Evolutionary conservation across 2,329 filamentous ascomycete species (phyloP).

Genomic region (Phoma sp.): DNA sequence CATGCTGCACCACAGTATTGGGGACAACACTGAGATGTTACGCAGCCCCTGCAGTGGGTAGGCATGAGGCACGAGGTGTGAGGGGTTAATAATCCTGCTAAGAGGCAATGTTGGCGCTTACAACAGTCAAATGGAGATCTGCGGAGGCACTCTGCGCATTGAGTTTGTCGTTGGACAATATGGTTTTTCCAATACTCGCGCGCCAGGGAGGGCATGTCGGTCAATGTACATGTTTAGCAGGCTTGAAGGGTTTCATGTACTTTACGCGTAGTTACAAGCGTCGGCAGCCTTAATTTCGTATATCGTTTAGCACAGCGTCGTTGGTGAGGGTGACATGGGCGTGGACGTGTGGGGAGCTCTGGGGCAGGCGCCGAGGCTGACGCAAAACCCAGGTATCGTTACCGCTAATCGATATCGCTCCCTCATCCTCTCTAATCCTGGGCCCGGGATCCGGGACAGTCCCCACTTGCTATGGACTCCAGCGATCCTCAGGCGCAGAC

Average conservation of each 20-base stretch:
- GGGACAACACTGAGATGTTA: conserved; percentile 3
- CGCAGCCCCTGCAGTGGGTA: conserved; percentile 10
- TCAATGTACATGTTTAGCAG: background rate
- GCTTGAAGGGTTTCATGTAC: background rate
- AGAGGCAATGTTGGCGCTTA: background rate
- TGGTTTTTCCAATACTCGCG: background rate
- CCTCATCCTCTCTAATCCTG: conserved; percentile 19
- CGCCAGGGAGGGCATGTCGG: background rate
- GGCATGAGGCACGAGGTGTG: background rate
- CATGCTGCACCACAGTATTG: conserved; percentile 4
- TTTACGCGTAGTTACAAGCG: background rate
- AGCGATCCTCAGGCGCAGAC: conserved; percentile 22
- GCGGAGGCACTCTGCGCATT: background rate
- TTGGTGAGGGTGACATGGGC: conserved; percentile 9
- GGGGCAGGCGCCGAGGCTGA: background rate
- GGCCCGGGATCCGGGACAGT: conserved; percentile 20
- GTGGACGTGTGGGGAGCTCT: background rate
- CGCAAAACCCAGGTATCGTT: conserved; percentile 4
- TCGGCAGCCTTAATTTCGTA: no score
- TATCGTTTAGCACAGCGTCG: conserved; percentile 6
- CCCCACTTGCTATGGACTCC: conserved; percentile 34
- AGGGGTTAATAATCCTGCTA: background rate
- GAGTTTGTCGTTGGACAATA: background rate
- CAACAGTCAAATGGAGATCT: background rate
- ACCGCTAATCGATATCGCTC: conserved; percentile 12